A percentile compares a stretch with the other conserved stretches of the same genome.
These are phyloP conservation scores for Dimargaris xerosporica DNA, from an alignment of 192 early-diverging fungal species.

Conservation along the genomic window DNA sequence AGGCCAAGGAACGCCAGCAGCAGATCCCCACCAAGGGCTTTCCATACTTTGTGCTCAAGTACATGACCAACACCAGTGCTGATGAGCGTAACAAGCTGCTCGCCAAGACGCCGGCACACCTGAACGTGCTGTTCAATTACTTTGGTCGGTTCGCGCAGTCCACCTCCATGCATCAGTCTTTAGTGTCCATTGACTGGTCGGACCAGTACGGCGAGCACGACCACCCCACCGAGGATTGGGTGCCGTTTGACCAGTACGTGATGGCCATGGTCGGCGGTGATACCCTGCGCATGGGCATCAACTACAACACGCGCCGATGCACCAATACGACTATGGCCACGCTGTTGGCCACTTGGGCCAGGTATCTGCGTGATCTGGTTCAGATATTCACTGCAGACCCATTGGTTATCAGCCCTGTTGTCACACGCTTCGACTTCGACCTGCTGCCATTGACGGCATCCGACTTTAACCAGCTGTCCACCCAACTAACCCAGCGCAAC, in stretches of 20 bases:
- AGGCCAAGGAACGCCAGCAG: conserved; percentile 9
- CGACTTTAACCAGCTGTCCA: not conserved
- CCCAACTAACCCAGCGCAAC: not conserved
- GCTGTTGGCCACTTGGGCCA: not conserved
- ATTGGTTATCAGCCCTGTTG: not conserved
- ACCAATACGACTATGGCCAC: no score
- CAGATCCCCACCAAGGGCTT: conserved; percentile 3
- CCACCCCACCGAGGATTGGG: not conserved
- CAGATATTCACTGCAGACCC: not conserved
- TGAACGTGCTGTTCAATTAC: conserved; percentile 11
- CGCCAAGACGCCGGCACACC: not conserved
- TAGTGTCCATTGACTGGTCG: conserved; percentile 2
- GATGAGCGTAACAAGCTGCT: not conserved
- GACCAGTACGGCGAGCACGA: conserved; percentile 7
- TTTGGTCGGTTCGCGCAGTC: not conserved
- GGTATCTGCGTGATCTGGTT: not conserved
- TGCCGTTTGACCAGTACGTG: not conserved
- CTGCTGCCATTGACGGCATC: not conserved
- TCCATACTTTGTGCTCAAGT: not conserved
- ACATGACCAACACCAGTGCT: not conserved
- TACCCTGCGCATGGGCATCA: not conserved
- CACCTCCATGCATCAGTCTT: no score
- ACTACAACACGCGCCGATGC: conserved; percentile 1
- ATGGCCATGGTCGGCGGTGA: not conserved
- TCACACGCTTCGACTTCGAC: not conserved